Evolutionary conservation across 768 basidiomycete species (phyloP), one percentile per base, ranked within the genome.

Genomic region (Agrocybe chaxingu): DNA sequence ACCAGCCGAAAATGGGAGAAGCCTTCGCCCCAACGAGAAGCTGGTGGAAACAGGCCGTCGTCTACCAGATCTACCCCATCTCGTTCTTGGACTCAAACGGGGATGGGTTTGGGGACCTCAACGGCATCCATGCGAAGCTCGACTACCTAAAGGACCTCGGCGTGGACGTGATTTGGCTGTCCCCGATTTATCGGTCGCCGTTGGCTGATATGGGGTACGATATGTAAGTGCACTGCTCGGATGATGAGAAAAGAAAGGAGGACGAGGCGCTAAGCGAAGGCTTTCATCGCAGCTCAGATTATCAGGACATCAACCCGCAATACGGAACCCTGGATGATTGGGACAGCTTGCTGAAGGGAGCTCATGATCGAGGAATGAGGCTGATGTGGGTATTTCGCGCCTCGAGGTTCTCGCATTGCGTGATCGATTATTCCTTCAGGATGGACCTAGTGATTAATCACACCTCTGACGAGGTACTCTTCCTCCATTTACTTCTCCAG

Each of bases 371-470:
- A 34, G 85, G 81, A 0, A 84, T 90, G 80, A 87, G 87, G 58
- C 72, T 88, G 13, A 77, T 89, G 82, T 83, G 57, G 41, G 76
- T 69, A n/a, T 46, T 5, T 3, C 29, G 38, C 19, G 8, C 10
- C 7, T 24, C 42, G 3, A 47, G 24, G 10, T 37, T 24, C 10
- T 41, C 16, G 44, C 13, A 7, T 31, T 36, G 11, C 10, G 18
- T 8, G 49, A 41, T 40, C n/a, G 45, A 44, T 9, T 16, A 13
- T 29, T 16, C 10, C 9, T 31, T 3, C 33, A 85, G 84, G 67
- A 86, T 87, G 82, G 87, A 90, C 60, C 76, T 90, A 1, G 88
- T 89, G 24, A 82, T 84, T 7, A 89, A 89, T 63, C 87, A 88
- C 61, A 79, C 80, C 3, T 87, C 86, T 0, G 76, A 82, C 65